These are phyloP conservation scores for Amaranthus cruentus DNA, from an alignment of 148 eudicot species.

Conservation along the genomic window DNA sequence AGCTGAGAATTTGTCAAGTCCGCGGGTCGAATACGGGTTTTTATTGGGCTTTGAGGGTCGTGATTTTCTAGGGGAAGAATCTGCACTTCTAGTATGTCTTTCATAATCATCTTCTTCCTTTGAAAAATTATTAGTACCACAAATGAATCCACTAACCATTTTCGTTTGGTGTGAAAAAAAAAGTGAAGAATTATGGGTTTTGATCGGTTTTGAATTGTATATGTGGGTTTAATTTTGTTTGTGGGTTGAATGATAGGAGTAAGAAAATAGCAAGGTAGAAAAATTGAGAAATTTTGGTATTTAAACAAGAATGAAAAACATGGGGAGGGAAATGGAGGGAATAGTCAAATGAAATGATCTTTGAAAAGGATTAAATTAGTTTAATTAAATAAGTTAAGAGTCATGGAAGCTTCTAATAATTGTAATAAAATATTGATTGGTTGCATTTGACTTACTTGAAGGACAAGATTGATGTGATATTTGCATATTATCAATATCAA, in stretches of 20 bases:
- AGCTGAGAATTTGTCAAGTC: constrained; percentile 32
- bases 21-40: constrained; percentile 39
- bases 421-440: too few relatives aligned
- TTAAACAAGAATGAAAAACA: not conserved
- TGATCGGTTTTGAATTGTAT: too few relatives aligned
- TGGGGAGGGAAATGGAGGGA: not conserved
- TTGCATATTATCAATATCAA: too few relatives aligned
- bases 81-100: constrained; percentile 20
- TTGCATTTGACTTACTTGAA: too few relatives aligned
- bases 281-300: not conserved
- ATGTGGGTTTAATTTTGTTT: not conserved
- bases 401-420: too few relatives aligned
- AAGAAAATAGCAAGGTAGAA: not conserved
- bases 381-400: too few relatives aligned
- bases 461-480: too few relatives aligned
- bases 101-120: constrained; percentile 21
- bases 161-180: not conserved
- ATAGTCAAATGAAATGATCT: constrained; percentile 13
- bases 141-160: constrained; percentile 33
- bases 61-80: constrained; percentile 23
- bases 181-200: not conserved
- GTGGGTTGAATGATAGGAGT: not conserved
- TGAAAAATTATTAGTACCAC: constrained; percentile 25
- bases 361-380: not conserved
- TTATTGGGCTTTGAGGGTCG: constrained; percentile 18